Percentiles rank a stretch among this genome's conserved stretches.
phyloP scores from a whole-genome alignment of 495 filamentous ascomycete species.

The Podospora appendiculata region DNA sequence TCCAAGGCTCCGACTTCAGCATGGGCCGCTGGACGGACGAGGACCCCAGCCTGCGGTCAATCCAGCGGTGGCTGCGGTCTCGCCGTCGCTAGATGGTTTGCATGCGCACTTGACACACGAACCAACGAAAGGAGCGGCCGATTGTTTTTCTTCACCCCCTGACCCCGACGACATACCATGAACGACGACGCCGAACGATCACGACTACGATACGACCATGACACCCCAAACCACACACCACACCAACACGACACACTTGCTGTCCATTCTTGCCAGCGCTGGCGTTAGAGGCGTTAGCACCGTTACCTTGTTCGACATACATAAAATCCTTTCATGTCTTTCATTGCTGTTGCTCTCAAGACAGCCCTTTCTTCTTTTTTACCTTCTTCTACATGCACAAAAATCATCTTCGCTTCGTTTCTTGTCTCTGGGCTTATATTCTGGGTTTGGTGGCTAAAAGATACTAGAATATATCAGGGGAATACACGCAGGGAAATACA shows the following conservation, averaged over 20 bases:
- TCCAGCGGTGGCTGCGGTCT: conserved; percentile 44
- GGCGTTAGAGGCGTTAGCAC: not conserved
- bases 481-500: conserved; percentile 12
- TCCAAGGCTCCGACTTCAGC: conserved; percentile 54
- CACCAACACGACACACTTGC: not conserved
- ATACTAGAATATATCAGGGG: not conserved
- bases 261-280: not conserved
- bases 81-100: conserved; percentile 18
- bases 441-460: not conserved
- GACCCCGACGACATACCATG: too few species aligned
- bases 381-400: not conserved
- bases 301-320: not conserved
- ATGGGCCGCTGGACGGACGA: conserved; percentile 70
- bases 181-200: too few species aligned
- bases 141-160: too few species aligned
- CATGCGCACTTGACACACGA: not conserved
- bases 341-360: too few species aligned
- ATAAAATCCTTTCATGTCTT: not conserved
- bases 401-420: not conserved
- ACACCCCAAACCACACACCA: not conserved
- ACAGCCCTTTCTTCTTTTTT: not conserved
- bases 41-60: conserved; percentile 50
- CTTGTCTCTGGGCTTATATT: not conserved
- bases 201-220: not conserved
- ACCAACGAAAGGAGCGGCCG: not conserved